Base-by-base conservation (phyloP, 2,329 filamentous ascomycete species). In the Metarhizium guizhouense region DNA sequence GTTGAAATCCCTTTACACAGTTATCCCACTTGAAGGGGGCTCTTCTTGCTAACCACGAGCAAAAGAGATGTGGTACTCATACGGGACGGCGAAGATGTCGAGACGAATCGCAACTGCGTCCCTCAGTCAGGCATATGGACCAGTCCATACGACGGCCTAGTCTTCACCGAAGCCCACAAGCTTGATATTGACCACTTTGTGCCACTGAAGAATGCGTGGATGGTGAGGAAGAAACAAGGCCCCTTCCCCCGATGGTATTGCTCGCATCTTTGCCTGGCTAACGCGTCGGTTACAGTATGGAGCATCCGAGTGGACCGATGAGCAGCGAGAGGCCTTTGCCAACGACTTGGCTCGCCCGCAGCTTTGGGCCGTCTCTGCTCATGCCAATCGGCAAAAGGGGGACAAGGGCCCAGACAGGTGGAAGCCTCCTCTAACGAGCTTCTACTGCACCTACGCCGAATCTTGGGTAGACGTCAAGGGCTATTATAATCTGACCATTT, bases 311-410 rank as follows among this genome's bases (percentile, higher is more conserved):
- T 34, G 32, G 32, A 34, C 32, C 2, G 32, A 34, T 3, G 32
- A 34, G 32, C 89, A 94, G 68, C 77, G 94, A 71, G 87, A 94
- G 2, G 88, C 90, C 0, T 69, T 95, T 65, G 89, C 90, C 60
- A 94, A 90, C 69, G 89, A 93, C 71, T 68, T 93, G 57, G 78
- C 74, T 1, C 81, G 85, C 54, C 90, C 90, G 0, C 88, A 94
- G 72, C 79, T 94, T 29, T 80, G 88, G 71, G 86, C 88, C 38
- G 88, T 93, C 8, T 92, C 88, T 3, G 86, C 88, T 67, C 83
- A 80, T 54, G 83, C 90, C 62, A 95, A 94, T 73, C 75, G 83
- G 62, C 61, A 74, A 34, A 94, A 93, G 76, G 74, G 87, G 18
- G 88, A 91, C 68, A 73, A 77, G 60, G 83, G 83, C 53, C 88